phyloP scores from a whole-genome alignment of 192 early-diverging fungal genomes.

The Chytriomyces confervae region DNA sequence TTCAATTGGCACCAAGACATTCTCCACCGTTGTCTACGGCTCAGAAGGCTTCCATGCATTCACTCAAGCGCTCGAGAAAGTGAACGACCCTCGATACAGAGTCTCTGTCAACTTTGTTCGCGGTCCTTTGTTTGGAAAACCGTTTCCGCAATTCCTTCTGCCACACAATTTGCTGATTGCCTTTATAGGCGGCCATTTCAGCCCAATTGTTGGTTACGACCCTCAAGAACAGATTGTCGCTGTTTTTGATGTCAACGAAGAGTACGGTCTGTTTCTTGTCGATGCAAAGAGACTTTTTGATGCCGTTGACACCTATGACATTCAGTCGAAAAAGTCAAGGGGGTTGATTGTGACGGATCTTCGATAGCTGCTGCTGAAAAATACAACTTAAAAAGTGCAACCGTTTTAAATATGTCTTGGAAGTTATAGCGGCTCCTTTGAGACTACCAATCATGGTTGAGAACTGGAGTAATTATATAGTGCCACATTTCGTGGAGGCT shows the following conservation, averaged over 20 bases:
- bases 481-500: too few species aligned
- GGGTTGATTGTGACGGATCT: background rate
- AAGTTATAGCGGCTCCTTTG: too few species aligned
- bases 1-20: background rate
- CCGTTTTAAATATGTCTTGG: too few species aligned
- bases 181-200: background rate
- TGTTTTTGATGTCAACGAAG: constrained; percentile 11
- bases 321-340: background rate
- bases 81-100: background rate
- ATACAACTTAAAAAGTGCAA: too few species aligned
- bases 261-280: constrained; percentile 12
- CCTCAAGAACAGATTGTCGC: constrained; percentile 4
- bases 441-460: too few species aligned
- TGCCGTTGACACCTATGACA: background rate
- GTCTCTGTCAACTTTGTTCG: constrained; percentile 5
- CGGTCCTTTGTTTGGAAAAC: background rate
- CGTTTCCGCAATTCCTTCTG: background rate
- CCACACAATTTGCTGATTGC: background rate
- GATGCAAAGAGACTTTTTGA: constrained; percentile 7
- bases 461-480: too few species aligned
- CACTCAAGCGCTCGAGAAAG: background rate
- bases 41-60: background rate
- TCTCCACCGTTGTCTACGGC: background rate
- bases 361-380: background rate
- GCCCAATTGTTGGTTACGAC: constrained; percentile 7